Evolutionary conservation across 352 stramenopile genomes (phyloP), one percentile per base, ranked within the genome.

Genomic region (Thalassiosira mediterranea): DNA sequence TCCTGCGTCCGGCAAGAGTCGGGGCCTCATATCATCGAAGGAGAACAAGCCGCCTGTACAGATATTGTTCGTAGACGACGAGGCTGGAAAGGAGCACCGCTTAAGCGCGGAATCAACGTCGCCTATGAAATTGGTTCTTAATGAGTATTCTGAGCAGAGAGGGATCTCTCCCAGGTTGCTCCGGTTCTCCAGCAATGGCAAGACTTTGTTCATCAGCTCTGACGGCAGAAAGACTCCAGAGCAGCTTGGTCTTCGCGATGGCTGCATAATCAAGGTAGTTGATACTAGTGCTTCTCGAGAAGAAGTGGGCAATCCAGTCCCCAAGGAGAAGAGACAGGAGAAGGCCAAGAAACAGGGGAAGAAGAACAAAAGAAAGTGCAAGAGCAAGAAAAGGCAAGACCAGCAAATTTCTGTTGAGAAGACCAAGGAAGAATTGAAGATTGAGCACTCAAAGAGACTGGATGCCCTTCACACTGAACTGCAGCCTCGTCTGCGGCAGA

Each of bases 171-270:
- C 75, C 7, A 44, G 48, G 42, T 71, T 40, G 10, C 47, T 81
- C 2, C 28, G 64, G 13, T 75, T 76, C 47, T 69, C 59, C 10
- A 76, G 62, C 25, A 49, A 62, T 47, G 64, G 46, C 3, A 72
- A 61, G 1, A 61, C 44, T n/a, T 23, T 81, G 10, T 81, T 81
- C 44, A 40, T 76, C 49, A 81, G 64, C 38, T 38, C 32, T 17
- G 56, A 28, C 15, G 65, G 47, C 1, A 66, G 72, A n/a, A 73
- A 73, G 32, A 70, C 64, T 17, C 64, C 59, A 7, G 17, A 37
- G 23, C 26, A 68, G 21, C 31, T 79, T n/a, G 70, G 61, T 1
- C 72, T 79, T 34, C 38, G 31, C 38, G 19, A 79, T 63, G 11
- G 49, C 3, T 52, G 63, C 40, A 28, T 67, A 3, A 68, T 79